Evolutionary conservation across 2,329 filamentous ascomycete genomes (phyloP).

Genomic region (Colletotrichum lini): DNA sequence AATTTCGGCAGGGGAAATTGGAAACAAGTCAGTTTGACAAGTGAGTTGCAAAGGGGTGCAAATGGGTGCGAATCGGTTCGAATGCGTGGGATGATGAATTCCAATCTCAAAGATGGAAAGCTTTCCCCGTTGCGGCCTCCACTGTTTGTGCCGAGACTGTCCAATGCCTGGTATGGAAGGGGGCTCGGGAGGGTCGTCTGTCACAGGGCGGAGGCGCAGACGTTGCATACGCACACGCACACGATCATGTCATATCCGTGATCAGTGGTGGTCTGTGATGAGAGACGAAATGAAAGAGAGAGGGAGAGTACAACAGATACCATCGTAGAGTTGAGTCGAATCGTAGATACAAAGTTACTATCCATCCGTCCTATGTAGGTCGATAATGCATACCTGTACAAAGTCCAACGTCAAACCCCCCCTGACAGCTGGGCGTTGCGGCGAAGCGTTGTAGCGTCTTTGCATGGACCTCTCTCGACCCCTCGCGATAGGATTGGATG

Average conservation of each 20-base stretch:
- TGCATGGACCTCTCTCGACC: constrained; percentile 8
- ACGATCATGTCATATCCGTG: no score
- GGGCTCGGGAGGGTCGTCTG: no score
- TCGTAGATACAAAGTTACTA: neutral
- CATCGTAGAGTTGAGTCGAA: no score
- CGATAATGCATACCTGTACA: no score
- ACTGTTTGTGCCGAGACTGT: neutral
- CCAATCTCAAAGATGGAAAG: neutral
- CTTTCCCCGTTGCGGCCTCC: neutral
- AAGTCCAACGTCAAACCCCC: neutral
- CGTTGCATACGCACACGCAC: neutral
- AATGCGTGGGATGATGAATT: neutral
- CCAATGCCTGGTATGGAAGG: neutral
- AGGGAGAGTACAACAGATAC: no score
- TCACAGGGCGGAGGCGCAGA: neutral
- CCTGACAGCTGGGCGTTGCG: constrained; percentile 35
- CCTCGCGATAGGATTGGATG: constrained; percentile 27
- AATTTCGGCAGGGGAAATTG: constrained; percentile 37
- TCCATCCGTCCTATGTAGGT: neutral
- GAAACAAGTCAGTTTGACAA: constrained; percentile 6
- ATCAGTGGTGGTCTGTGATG: neutral
- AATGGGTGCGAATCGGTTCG: no score
- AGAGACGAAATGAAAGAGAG: no score
- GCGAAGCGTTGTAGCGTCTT: constrained; percentile 9
- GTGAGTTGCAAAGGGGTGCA: no score